Evolutionary conservation across 352 stramenopile genomes (phyloP).

Genomic region (Phytophthora hibernalis): DNA sequence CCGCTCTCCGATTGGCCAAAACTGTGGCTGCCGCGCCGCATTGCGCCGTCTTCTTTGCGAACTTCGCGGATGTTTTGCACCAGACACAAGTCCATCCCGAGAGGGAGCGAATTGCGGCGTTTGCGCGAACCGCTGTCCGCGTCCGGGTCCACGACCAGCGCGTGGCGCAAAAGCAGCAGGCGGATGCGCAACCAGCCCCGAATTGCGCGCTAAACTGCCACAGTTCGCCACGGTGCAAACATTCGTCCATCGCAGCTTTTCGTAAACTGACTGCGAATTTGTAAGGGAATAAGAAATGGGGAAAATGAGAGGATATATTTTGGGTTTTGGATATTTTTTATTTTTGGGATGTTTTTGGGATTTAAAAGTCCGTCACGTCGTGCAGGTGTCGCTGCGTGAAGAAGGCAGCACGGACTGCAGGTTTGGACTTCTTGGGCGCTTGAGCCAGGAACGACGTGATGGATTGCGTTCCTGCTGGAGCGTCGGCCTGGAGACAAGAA

Average conservation of each 20-base stretch:
- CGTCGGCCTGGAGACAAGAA: conserved; percentile 45
- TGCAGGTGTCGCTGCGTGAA: conserved; percentile 65
- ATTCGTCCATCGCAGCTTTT: conserved; percentile 34
- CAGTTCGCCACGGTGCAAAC: conserved; percentile 47
- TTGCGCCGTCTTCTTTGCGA: conserved; percentile 38
- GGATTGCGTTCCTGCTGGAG: conserved; percentile 70
- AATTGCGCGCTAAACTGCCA: conserved; percentile 64
- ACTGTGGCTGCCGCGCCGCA: conserved; percentile 30
- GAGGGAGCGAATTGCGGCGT: conserved; percentile 52
- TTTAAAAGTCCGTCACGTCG: conserved; percentile 75
- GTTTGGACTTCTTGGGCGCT: conserved; percentile 36
- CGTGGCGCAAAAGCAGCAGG: conserved; percentile 53
- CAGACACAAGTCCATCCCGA: conserved; percentile 60
- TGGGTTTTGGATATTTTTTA: too few relatives aligned
- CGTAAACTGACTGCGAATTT: conserved; percentile 8
- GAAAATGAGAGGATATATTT: not conserved
- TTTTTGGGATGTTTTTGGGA: not conserved
- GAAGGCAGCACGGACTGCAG: conserved; percentile 46
- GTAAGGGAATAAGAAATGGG: not conserved
- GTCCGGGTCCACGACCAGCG: conserved; percentile 61
- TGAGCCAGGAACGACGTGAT: conserved; percentile 80
- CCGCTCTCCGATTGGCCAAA: conserved; percentile 17
- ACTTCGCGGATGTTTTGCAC: conserved; percentile 41
- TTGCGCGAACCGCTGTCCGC: conserved; percentile 47
- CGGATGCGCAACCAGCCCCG: conserved; percentile 57